Percentiles rank a stretch among this genome's conserved stretches.
phyloP scores from a whole-genome alignment of 1,139 yeast genomes.

The Suhomyces wounanorum region DNA sequence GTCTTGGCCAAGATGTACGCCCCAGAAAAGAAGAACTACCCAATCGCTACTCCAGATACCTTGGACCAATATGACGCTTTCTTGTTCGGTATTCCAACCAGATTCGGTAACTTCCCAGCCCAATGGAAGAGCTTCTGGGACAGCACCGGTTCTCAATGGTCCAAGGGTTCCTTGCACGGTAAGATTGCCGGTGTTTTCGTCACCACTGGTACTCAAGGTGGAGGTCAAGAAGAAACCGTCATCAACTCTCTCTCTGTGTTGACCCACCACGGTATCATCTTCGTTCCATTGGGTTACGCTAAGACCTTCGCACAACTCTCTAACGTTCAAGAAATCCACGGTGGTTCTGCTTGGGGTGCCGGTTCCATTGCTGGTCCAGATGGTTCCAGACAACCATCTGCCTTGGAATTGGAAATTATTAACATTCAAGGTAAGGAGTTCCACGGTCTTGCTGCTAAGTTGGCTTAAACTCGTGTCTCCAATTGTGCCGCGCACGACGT shows the following conservation, averaged over 20 bases:
- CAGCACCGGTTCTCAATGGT: conserved; percentile 43
- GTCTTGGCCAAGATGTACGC: neutral
- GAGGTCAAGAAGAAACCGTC: conserved; percentile 43
- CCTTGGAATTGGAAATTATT: conserved; percentile 37
- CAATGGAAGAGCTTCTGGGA: conserved; percentile 45
- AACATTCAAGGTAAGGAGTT: conserved; percentile 31
- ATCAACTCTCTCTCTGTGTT: conserved; percentile 35
- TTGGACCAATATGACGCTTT: conserved; percentile 39
- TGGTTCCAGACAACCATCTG: conserved; percentile 39
- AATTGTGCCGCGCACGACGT: neutral
- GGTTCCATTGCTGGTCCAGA: conserved; percentile 41
- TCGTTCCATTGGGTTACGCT: conserved; percentile 41
- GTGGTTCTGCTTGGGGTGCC: conserved; percentile 47
- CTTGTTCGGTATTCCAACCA: conserved; percentile 42
- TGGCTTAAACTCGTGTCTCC: neutral
- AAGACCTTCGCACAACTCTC: conserved; percentile 29
- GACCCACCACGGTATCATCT: conserved; percentile 42
- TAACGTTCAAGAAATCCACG: conserved; percentile 37
- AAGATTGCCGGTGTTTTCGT: conserved; percentile 42
- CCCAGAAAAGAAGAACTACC: neutral
- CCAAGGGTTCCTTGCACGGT: conserved; percentile 36
- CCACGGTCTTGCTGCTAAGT: neutral
- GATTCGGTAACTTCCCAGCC: conserved; percentile 42
- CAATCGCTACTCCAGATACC: conserved; percentile 22
- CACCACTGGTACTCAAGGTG: conserved; percentile 41